phyloP scores from a whole-genome alignment of 2,329 filamentous ascomycete genomes.

The Penicillium sp. region DNA sequence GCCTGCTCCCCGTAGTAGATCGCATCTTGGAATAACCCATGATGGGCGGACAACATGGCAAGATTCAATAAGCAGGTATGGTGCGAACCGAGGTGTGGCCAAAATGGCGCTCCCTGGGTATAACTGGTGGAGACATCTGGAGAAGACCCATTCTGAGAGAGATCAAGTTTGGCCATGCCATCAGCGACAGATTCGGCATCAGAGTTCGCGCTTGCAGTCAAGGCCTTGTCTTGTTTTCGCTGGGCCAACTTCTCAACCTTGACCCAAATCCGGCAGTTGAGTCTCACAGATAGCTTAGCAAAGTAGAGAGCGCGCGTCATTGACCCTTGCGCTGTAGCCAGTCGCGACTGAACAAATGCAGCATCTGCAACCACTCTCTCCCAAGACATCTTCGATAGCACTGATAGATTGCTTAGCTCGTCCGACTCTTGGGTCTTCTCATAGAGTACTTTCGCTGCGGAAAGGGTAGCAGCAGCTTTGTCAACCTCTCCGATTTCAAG shows the following conservation, averaged over 20 bases:
- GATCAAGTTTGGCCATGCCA: constrained; percentile 40
- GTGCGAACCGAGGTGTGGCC: constrained; percentile 72
- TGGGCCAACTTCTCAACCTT: constrained; percentile 48
- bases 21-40: constrained; percentile 85
- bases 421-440: constrained; percentile 33
- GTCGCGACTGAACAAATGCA: constrained; percentile 61
- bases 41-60: constrained; percentile 73
- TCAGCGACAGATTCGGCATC: constrained; percentile 40
- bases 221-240: constrained; percentile 33
- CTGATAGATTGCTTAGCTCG: constrained; percentile 34
- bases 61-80: constrained; percentile 70
- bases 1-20: constrained; percentile 85
- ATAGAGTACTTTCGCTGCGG: constrained; percentile 29
- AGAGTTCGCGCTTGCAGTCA: constrained; percentile 21
- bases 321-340: constrained; percentile 58
- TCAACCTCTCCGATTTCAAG: constrained; percentile 64
- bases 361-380: constrained; percentile 59
- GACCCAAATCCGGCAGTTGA: constrained; percentile 53
- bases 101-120: constrained; percentile 66
- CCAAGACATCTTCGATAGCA: constrained; percentile 42
- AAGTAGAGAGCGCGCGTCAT: constrained; percentile 48
- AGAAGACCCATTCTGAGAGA: constrained; percentile 34
- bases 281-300: constrained; percentile 48
- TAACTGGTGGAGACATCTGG: constrained; percentile 45
- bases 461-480: constrained; percentile 51